Conservation (phyloP, 805 yeast species). For the Yamadazyma phyllophila region DNA sequence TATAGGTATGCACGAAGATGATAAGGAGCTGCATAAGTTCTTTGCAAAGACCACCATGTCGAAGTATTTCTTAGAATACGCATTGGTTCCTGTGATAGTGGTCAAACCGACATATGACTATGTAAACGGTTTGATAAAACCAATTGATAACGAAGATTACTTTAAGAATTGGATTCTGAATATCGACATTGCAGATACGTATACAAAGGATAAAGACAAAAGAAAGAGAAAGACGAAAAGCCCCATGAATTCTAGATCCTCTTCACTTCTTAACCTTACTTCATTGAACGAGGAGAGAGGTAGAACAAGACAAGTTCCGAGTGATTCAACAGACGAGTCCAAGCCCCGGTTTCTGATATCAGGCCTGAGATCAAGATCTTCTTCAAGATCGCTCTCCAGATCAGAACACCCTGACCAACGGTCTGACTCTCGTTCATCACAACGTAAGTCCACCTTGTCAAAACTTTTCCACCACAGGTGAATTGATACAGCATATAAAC, state of each 20-base stretch:
- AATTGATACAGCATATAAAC: background rate
- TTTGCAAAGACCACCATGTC: conserved; percentile 36
- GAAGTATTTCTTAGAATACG: conserved; percentile 41
- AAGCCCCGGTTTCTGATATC: conserved; percentile 8
- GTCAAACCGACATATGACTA: conserved; percentile 40
- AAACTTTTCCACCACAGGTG: conserved; percentile 15
- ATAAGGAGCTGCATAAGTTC: conserved; percentile 21
- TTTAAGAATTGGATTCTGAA: conserved; percentile 33
- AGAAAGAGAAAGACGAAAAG: conserved; percentile 13
- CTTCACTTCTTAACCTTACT: conserved; percentile 3
- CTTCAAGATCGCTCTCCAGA: conserved; percentile 19
- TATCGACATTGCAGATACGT: conserved; percentile 22
- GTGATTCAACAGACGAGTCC: background rate
- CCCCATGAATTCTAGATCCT: conserved; percentile 7
- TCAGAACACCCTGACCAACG: conserved; percentile 14
- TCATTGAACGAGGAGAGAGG: conserved; percentile 12
- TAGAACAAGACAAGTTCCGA: conserved; percentile 6
- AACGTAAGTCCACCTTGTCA: conserved; percentile 10
- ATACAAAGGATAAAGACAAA: conserved; percentile 17
- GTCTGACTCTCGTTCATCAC: conserved; percentile 8
- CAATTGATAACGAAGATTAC: conserved; percentile 34
- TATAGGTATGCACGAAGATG: conserved; percentile 40
- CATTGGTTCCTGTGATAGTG: conserved; percentile 43
- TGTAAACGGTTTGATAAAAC: conserved; percentile 26
- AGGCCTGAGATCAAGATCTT: conserved; percentile 19